Evolutionary conservation across 108 stramenopile genomes (phyloP), one percentile per base, ranked within the genome.

Genomic region (Stephanodiscus minutulus): DNA sequence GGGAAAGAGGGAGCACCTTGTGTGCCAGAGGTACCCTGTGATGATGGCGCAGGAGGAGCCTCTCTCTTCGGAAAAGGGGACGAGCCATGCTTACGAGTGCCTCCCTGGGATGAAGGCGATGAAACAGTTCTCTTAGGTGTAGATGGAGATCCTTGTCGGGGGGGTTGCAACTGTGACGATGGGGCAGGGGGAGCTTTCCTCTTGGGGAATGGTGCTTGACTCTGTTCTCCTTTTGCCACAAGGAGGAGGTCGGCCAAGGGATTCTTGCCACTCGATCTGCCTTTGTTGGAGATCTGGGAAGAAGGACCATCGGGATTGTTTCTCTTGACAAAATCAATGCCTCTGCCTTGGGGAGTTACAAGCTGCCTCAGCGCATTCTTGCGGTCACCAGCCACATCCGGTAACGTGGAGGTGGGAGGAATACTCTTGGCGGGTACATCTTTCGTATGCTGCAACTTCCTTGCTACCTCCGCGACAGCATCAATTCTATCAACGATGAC

Each of bases 161-260:
- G 9, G 29, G 11, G 29, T 10, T 31, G 36, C 13, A n/a, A 24
- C 22, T 53, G 52, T 5, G 52, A 53, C 0, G 25, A 53, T 1
- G 22, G 22, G 22, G 52, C 25, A 12, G 52, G 25, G 8, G 12
- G 11, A 53, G 22, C 52, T 27, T 27, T 53, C 24, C 52, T 24
- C 22, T 21, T 53, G 22, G 52, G 52, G 20, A 53, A 53, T 10
- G 60, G 18, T 13, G 22, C 60, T 61, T 61, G 60, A 12, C 8
- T 28, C n/a, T 25, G 18, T 48, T 28, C 41, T 11, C 8, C 41
- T 21, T 47, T 64, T 35, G 47, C 41, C 28, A n/a, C 47, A 36
- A 64, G 37, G 44, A 64, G 37, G 44, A 64, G 64, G 18, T 50
- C 29, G 7, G 29, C 25, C 64, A 64, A 64, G 18, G 9, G 41